Evolutionary conservation across 768 basidiomycete genomes (phyloP).

Genomic region (Boletellus emodensis): DNA sequence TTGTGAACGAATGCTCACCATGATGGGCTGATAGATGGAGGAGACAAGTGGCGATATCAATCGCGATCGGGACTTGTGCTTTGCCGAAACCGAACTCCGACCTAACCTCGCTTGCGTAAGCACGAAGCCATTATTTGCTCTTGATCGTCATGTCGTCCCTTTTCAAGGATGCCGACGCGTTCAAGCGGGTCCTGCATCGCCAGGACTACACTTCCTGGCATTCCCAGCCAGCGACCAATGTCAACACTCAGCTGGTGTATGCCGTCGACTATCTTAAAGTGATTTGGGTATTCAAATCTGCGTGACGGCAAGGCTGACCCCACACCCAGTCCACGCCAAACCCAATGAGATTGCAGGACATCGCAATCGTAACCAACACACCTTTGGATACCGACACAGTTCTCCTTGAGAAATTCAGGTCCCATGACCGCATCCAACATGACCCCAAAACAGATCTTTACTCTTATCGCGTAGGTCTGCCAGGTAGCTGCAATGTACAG

Average conservation of each 20-base stretch:
- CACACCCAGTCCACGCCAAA: constrained; percentile 53
- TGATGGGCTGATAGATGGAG: constrained; percentile 23
- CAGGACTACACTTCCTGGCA: constrained; percentile 78
- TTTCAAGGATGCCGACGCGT: constrained; percentile 65
- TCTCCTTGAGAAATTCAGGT: constrained; percentile 75
- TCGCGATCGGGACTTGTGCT: constrained; percentile 17
- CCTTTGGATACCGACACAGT: constrained; percentile 68
- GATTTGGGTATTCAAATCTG: constrained; percentile 8
- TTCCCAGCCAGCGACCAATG: constrained; percentile 82
- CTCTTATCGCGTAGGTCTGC: constrained; percentile 69
- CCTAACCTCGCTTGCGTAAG: constrained; percentile 26
- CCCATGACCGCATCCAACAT: constrained; percentile 74
- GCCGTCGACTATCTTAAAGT: constrained; percentile 82
- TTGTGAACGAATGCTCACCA: constrained; percentile 24
- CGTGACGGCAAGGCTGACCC: constrained; percentile 10
- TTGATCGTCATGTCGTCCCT: constrained; percentile 56
- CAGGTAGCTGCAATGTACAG: neutral
- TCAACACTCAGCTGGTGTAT: constrained; percentile 85
- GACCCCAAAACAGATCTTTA: constrained; percentile 84
- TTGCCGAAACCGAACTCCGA: constrained; percentile 20
- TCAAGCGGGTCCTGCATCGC: constrained; percentile 59
- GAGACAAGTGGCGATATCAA: constrained; percentile 20
- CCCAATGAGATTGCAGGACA: constrained; percentile 84
- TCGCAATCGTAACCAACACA: constrained; percentile 76
- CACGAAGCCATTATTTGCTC: neutral